These are phyloP conservation scores for Claviceps sp. DNA, from an alignment of 2,329 filamentous ascomycete species.

Conservation along the genomic window DNA sequence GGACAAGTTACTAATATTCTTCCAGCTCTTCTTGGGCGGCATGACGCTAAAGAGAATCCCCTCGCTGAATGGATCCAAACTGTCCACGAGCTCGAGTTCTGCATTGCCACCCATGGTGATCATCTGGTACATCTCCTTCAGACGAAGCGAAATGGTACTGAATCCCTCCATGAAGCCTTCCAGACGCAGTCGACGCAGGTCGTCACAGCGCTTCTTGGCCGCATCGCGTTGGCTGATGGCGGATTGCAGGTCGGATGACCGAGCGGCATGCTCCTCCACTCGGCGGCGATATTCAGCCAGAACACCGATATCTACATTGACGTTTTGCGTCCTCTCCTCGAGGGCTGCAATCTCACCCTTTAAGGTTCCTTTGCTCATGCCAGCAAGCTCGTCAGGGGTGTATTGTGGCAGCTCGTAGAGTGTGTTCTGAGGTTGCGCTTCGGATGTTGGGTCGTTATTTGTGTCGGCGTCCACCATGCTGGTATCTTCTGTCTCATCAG, in stretches of 20 bases:
- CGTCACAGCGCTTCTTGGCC: conserved; percentile 85
- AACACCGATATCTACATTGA: conserved; percentile 78
- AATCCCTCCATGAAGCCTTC: conserved; percentile 99
- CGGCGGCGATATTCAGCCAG: conserved; percentile 78
- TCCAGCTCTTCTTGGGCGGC: conserved; percentile 99
- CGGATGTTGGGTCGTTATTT: conserved; percentile 11
- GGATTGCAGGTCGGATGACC: conserved; percentile 70
- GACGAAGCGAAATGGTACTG: conserved; percentile 76
- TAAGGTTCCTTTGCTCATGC: conserved; percentile 48
- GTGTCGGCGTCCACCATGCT: conserved; percentile 9
- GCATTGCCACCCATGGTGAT: conserved; percentile 99
- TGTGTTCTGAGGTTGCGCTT: conserved; percentile 18
- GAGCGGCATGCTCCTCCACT: conserved; percentile 67
- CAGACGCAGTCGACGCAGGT: conserved; percentile 75
- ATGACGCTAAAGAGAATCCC: conserved; percentile 96
- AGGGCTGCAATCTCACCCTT: conserved; percentile 49
- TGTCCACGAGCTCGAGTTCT: conserved; percentile 92
- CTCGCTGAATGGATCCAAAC: conserved; percentile 89
- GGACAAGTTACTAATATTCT: conserved; percentile 92
- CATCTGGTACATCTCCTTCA: conserved; percentile 99
- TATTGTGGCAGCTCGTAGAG: conserved; percentile 60
- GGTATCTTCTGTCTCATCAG: conserved; percentile 13
- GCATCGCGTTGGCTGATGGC: conserved; percentile 68
- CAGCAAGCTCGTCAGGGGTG: conserved; percentile 55
- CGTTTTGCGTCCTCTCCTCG: conserved; percentile 64